phyloP scores from a whole-genome alignment of 2,329 filamentous ascomycete species.

The Neocatenulostroma microsporum region DNA sequence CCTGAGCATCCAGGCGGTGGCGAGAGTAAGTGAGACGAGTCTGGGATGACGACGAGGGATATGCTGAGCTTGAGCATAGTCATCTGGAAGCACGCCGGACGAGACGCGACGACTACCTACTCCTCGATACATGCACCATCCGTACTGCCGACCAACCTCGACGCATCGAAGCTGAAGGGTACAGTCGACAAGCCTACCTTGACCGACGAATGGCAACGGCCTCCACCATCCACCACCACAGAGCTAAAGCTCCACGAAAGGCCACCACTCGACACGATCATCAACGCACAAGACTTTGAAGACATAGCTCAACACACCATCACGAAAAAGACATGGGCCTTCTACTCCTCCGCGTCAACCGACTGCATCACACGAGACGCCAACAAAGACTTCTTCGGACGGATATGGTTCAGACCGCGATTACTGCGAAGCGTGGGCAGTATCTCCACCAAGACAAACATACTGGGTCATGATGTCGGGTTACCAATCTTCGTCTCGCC shows the following conservation, averaged over 20 bases:
- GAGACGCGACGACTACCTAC: constrained; percentile 48
- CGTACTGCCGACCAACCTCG: constrained; percentile 34
- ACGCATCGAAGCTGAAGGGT: constrained; percentile 35
- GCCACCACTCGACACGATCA: constrained; percentile 39
- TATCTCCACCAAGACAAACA: constrained; percentile 17
- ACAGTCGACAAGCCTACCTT: constrained; percentile 22
- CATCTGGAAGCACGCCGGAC: constrained; percentile 44
- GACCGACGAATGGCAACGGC: constrained; percentile 23
- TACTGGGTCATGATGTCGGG: constrained; percentile 15
- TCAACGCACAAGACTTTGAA: constrained; percentile 30
- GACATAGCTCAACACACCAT: constrained; percentile 12
- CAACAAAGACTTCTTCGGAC: constrained; percentile 15
- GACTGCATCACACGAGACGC: constrained; percentile 19
- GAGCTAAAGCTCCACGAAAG: constrained; percentile 29
- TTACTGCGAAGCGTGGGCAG: constrained; percentile 18
- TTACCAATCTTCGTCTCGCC: constrained; percentile 32
- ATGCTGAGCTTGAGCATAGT: constrained; percentile 24
- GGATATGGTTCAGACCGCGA: constrained; percentile 20
- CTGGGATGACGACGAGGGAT: not conserved
- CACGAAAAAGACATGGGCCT: constrained; percentile 19
- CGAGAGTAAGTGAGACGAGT: constrained; percentile 23
- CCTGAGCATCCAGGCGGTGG: constrained; percentile 55
- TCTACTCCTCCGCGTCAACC: constrained; percentile 19
- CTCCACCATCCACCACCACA: constrained; percentile 23
- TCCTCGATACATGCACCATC: constrained; percentile 43